Conservation (phyloP, 805 yeast genomes). For the Metschnikowia lunata region DNA sequence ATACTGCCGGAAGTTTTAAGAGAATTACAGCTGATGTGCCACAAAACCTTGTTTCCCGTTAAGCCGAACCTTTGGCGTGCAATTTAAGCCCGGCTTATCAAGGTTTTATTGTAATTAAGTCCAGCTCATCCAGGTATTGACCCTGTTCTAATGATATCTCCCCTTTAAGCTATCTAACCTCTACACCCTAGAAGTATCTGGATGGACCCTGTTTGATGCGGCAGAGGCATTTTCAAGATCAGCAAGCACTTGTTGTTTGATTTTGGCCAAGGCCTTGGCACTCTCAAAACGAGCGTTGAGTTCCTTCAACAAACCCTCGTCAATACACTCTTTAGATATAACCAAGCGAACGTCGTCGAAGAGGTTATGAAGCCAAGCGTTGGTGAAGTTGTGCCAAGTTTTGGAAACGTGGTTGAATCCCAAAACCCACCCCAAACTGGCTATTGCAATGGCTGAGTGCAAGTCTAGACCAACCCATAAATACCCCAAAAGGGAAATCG, state of each 20-base stretch:
- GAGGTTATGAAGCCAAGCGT: constrained; percentile 25
- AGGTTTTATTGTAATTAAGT: no score
- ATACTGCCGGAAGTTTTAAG: no score
- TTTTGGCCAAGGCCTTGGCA: constrained; percentile 15
- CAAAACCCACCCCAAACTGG: constrained; percentile 34
- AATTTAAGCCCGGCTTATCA: no score
- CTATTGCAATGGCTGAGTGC: constrained; percentile 32
- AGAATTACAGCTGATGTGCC: no score
- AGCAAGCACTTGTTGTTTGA: constrained; percentile 14
- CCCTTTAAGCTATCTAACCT: no score
- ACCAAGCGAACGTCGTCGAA: constrained; percentile 37
- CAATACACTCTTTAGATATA: constrained; percentile 28
- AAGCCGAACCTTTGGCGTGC: no score
- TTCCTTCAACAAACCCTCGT: constrained; percentile 35
- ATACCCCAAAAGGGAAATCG: constrained; percentile 28
- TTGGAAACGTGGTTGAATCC: constrained; percentile 41
- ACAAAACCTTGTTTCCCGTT: no score
- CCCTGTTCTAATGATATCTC: no score
- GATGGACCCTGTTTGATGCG: neutral
- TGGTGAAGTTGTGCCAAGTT: constrained; percentile 29
- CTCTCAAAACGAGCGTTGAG: constrained; percentile 24
- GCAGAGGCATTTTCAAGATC: constrained; percentile 11
- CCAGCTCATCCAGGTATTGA: no score
- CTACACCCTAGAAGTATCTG: no score
- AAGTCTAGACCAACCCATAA: constrained; percentile 30